Percentiles rank a stretch among this genome's conserved stretches.
Evolutionary conservation across 106 monocot genomes (phyloP).

Genomic region (Acanthochlamys bracteata): DNA sequence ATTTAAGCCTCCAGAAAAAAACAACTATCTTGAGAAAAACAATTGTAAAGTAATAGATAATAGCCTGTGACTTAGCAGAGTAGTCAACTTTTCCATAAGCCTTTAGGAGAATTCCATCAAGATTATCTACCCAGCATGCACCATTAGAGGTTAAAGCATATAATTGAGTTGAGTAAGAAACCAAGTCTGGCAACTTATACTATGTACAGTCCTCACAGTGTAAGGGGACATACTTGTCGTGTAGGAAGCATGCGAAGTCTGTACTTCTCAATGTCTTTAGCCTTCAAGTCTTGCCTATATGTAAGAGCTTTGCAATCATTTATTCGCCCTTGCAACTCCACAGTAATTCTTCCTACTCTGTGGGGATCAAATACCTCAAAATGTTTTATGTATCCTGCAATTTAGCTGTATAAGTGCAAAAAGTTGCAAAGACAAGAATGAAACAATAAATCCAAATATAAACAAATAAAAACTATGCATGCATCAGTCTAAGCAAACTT

Average conservation of each 20-base stretch:
- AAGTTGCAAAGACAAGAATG: too few species aligned
- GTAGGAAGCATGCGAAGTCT: slow-evolving; percentile 68
- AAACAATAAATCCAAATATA: too few species aligned
- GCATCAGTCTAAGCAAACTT: too few species aligned
- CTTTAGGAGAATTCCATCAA: neutral
- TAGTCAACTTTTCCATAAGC: neutral
- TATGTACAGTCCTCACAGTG: neutral
- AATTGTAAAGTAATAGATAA: too few species aligned
- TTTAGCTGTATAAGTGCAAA: neutral
- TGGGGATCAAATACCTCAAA: slow-evolving; percentile 84
- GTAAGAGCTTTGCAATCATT: slow-evolving; percentile 83
- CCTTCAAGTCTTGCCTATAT: slow-evolving; percentile 78
- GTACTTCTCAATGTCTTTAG: slow-evolving; percentile 67
- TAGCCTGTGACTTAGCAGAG: neutral
- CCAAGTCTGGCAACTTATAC: neutral
- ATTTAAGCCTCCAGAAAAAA: too few species aligned
- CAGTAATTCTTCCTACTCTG: slow-evolving; percentile 85
- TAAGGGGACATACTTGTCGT: slow-evolving; percentile 41
- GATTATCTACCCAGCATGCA: neutral
- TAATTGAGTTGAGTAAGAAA: neutral
- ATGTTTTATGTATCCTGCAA: slow-evolving; percentile 86
- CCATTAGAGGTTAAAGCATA: neutral
- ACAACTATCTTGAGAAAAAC: too few species aligned
- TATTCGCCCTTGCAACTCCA: slow-evolving; percentile 78
- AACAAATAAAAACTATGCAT: too few species aligned